Conservation (phyloP, 371 early-diverging fungal genomes). For the Modicella reniformis region DNA sequence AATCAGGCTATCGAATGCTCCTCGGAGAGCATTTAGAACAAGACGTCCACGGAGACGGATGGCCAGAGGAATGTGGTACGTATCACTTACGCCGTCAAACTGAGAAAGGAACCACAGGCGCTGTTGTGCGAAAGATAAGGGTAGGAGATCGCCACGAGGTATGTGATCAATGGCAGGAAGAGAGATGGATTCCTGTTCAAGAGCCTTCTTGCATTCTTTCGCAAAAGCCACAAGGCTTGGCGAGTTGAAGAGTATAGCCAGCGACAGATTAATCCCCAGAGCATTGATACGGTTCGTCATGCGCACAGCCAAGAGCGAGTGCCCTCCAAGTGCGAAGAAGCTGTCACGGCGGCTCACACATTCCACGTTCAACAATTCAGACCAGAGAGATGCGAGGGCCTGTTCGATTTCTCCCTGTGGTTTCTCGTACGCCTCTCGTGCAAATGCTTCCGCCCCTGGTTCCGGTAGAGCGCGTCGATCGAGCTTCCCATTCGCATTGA, state of each 20-base stretch:
- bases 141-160: not conserved
- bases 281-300: constrained; percentile 17
- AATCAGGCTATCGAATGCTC: constrained; percentile 5
- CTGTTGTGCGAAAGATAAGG: constrained; percentile 22
- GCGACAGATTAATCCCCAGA: not conserved
- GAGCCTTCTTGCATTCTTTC: not conserved
- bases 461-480: constrained; percentile 27
- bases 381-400: constrained; percentile 15
- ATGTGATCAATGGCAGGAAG: constrained; percentile 1
- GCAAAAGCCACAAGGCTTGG: constrained; percentile 6
- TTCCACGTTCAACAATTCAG: constrained; percentile 13
- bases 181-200: not conserved
- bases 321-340: constrained; percentile 38
- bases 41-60: not conserved
- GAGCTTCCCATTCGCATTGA: constrained; percentile 21
- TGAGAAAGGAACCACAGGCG: constrained; percentile 28
- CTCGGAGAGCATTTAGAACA: not conserved
- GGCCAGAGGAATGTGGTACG: constrained; percentile 16
- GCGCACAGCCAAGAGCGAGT: constrained; percentile 28
- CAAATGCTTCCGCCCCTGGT: constrained; percentile 1
- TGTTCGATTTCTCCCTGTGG: constrained; percentile 20
- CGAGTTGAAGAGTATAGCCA: not conserved
- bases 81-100: constrained; percentile 23
- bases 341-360: constrained; percentile 24
- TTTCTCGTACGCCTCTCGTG: constrained; percentile 10